phyloP scores from a whole-genome alignment of 129 eudicot species.

The Pulicaria dysenterica region DNA sequence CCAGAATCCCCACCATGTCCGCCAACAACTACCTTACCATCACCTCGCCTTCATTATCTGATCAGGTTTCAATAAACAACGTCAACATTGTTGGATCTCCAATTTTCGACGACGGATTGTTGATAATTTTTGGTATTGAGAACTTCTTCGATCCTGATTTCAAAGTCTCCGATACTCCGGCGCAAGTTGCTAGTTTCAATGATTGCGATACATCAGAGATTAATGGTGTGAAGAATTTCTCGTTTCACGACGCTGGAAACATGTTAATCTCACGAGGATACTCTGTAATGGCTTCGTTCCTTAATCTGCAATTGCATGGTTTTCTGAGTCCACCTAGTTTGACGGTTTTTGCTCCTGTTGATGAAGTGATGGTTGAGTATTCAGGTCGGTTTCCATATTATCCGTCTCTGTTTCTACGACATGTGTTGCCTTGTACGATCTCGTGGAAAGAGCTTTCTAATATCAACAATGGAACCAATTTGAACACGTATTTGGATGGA shows the following conservation, averaged over 20 bases:
- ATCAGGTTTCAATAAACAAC: slow-evolving; percentile 50
- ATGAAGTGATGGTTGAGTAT: slow-evolving; percentile 51
- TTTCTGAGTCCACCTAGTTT: slow-evolving; percentile 38
- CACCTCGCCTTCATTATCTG: slow-evolving; percentile 35
- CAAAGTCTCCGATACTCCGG: slow-evolving; percentile 19
- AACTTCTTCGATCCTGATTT: slow-evolving; percentile 55
- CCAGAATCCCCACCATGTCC: slow-evolving; percentile 52
- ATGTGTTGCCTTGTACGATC: slow-evolving; percentile 64
- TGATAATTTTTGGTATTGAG: slow-evolving; percentile 56
- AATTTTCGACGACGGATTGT: slow-evolving; percentile 67
- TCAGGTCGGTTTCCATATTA: slow-evolving; percentile 52
- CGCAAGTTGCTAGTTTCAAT: slow-evolving; percentile 17
- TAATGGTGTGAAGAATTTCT: slow-evolving; percentile 25
- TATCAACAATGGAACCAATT: slow-evolving; percentile 43
- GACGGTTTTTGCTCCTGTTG: slow-evolving; percentile 74
- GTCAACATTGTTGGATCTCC: slow-evolving; percentile 54
- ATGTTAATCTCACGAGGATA: slow-evolving; percentile 62
- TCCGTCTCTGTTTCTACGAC: slow-evolving; percentile 55
- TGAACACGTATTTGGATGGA: slow-evolving; percentile 57
- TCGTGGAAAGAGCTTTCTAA: slow-evolving; percentile 50
- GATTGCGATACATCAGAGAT: slow-evolving; percentile 27
- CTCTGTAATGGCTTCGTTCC: slow-evolving; percentile 67
- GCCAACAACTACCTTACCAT: slow-evolving; percentile 39
- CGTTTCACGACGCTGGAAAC: slow-evolving; percentile 50
- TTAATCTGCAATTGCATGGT: slow-evolving; percentile 67